Evolutionary conservation across 148 eudicot species (phyloP).

Genomic region (Rhododendron ferrugineum): DNA sequence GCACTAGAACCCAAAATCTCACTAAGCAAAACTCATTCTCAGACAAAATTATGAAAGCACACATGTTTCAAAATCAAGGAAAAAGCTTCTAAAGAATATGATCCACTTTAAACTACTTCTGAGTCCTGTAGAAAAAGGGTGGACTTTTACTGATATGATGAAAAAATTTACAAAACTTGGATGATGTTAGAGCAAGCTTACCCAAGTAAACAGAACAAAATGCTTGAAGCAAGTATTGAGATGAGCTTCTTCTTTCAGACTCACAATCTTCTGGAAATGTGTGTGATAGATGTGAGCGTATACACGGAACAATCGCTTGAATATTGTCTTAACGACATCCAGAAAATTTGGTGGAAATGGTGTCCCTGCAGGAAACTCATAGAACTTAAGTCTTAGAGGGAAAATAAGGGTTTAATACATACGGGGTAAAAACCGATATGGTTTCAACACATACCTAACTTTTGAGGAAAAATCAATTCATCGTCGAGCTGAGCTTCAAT

Average conservation of each 20-base stretch:
- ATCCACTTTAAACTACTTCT: not conserved
- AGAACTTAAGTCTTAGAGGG: not conserved
- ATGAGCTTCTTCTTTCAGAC: constrained; percentile 40
- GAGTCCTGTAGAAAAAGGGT: not conserved
- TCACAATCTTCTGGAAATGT: constrained; percentile 37
- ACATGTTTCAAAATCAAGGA: not conserved
- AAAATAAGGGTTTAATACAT: not conserved
- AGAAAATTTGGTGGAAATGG: constrained; percentile 38
- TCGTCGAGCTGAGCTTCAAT: constrained; percentile 39
- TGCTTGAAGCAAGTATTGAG: constrained; percentile 44
- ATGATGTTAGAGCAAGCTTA: constrained; percentile 10
- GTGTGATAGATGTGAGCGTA: constrained; percentile 44
- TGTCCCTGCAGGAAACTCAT: constrained; percentile 20
- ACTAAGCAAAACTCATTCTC: not conserved
- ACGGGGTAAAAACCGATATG: not conserved
- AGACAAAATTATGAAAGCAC: not conserved
- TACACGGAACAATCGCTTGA: constrained; percentile 39
- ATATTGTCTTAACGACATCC: constrained; percentile 39
- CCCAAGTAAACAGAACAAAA: constrained; percentile 43
- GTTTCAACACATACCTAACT: constrained; percentile 21
- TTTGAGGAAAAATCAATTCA: constrained; percentile 37
- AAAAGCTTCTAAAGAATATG: not conserved
- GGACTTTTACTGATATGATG: not conserved
- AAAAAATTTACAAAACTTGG: not conserved
- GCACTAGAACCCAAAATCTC: not conserved